phyloP scores from a whole-genome alignment of 2,329 filamentous ascomycete species.

The Ceratocystis ficicola region DNA sequence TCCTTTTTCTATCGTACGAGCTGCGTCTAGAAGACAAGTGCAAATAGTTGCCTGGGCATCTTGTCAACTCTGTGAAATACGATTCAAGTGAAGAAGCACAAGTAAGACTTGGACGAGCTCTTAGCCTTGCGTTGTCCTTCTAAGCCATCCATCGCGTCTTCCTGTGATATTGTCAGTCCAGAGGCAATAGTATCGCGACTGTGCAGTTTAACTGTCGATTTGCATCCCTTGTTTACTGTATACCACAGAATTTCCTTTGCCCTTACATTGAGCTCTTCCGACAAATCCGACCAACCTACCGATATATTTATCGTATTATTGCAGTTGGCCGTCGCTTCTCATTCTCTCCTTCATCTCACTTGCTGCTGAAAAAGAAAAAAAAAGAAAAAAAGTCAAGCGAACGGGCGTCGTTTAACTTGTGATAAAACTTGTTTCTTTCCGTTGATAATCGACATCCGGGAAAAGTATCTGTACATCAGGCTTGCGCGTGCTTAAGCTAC shows the following conservation, averaged over 20 bases:
- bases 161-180: background rate
- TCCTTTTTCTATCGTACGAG: constrained; percentile 7
- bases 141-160: constrained; percentile 1
- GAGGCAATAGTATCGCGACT: background rate
- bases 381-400: background rate
- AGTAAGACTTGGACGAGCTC: constrained; percentile 12
- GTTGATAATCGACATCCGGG: background rate
- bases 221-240: background rate
- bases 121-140: constrained; percentile 1
- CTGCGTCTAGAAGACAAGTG: constrained; percentile 12
- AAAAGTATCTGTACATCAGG: background rate
- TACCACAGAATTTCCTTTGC: background rate
- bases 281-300: background rate
- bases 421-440: background rate
- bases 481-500: background rate
- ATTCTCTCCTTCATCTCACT: background rate
- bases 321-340: background rate
- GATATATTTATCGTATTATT: background rate
- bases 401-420: background rate
- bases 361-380: background rate
- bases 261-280: background rate
- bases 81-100: constrained; percentile 4
- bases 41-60: constrained; percentile 11
- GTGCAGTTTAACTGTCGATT: constrained; percentile 7
- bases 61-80: constrained; percentile 14